A percentile compares a stretch with the other conserved stretches of the same genome.
phyloP scores from a whole-genome alignment of 1,284 basidiomycete species.

The Tilletia setariae region DNA sequence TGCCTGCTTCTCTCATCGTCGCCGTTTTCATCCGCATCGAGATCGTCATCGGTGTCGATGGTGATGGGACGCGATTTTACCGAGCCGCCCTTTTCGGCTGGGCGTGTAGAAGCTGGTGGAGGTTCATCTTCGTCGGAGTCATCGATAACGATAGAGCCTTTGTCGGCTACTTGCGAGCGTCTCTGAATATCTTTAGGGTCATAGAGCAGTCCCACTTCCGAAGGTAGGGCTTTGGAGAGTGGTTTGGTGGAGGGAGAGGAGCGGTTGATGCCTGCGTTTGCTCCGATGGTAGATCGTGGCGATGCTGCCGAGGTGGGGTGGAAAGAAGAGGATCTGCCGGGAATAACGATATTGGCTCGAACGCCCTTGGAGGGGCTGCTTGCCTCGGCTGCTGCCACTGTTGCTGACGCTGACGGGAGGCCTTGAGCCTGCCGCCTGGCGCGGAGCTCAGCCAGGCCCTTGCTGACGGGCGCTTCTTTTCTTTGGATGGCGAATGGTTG shows the following conservation, averaged over 20 bases:
- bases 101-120: not conserved
- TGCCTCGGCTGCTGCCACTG: not conserved
- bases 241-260: not conserved
- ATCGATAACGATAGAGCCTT: not conserved
- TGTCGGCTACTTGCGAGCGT: not conserved
- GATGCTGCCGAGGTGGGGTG: not conserved
- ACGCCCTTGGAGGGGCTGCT: not conserved
- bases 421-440: not conserved
- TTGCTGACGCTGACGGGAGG: not conserved
- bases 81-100: not conserved
- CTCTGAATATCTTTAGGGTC: constrained; percentile 7
- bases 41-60: not conserved
- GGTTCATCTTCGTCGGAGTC: not conserved
- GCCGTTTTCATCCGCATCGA: not conserved
- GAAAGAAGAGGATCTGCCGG: not conserved
- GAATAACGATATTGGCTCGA: constrained; percentile 1
- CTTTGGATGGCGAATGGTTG: not conserved
- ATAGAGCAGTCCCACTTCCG: not conserved
- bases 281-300: not conserved
- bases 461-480: not conserved
- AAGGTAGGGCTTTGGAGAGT: constrained; percentile 1
- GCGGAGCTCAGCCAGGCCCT: not conserved
- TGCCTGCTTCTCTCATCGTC: not conserved
- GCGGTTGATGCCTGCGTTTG: not conserved
- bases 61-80: not conserved